Evolutionary conservation across 768 basidiomycete species (phyloP).

Genomic region (Trametes cinnabarina): DNA sequence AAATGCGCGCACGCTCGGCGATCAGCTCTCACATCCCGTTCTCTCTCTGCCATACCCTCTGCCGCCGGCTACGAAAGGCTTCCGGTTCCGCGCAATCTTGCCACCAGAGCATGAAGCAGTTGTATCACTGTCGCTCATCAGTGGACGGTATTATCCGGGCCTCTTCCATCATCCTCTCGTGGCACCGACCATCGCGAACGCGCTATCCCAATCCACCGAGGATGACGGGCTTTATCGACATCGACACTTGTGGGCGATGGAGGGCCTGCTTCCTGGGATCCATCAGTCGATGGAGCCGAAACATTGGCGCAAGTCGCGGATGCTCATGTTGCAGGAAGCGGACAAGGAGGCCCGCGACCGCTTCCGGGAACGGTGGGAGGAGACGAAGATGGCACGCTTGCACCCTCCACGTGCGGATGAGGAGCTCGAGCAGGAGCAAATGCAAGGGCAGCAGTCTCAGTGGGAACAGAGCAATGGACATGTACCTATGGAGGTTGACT

Average conservation of each 20-base stretch:
- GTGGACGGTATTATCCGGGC: conserved; percentile 78
- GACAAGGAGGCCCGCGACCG: conserved; percentile 38
- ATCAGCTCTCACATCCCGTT: conserved; percentile 38
- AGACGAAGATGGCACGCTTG: conserved; percentile 19
- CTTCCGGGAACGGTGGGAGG: conserved; percentile 21
- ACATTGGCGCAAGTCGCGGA: conserved; percentile 49
- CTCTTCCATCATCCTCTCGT: conserved; percentile 67
- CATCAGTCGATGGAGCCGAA: conserved; percentile 71
- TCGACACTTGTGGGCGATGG: conserved; percentile 66
- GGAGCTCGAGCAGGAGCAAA: not conserved
- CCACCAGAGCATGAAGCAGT: conserved; percentile 59
- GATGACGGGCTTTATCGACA: conserved; percentile 37
- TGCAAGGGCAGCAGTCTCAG: not conserved
- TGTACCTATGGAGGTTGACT: conserved; percentile 12
- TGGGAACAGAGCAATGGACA: not conserved
- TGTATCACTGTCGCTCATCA: conserved; percentile 66
- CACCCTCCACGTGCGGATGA: not conserved
- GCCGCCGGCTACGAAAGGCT: conserved; percentile 66
- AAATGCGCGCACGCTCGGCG: not conserved
- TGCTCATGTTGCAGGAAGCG: conserved; percentile 62
- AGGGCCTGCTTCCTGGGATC: conserved; percentile 66
- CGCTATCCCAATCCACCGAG: conserved; percentile 34
- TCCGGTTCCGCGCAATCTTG: conserved; percentile 67
- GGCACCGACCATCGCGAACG: conserved; percentile 37
- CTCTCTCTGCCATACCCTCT: conserved; percentile 40